phyloP scores from a whole-genome alignment of 306 rosid species.

The Medicago lupulina region DNA sequence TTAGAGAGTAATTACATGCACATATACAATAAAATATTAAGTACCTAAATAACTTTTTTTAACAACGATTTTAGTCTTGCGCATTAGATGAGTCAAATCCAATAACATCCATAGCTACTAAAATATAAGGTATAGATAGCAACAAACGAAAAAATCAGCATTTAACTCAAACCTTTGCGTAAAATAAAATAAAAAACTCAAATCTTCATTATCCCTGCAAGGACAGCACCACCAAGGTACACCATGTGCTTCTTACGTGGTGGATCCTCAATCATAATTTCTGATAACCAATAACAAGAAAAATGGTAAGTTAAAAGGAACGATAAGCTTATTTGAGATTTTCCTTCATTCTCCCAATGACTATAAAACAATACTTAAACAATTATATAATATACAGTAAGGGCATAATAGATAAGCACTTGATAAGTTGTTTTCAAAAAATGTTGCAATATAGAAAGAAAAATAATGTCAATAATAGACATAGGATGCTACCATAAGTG shows the following conservation, averaged over 20 bases:
- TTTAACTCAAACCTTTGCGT: slow-evolving; percentile 60
- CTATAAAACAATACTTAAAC: too few relatives aligned
- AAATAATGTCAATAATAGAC: slow-evolving; percentile 9
- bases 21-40: too few relatives aligned
- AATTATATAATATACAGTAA: too few relatives aligned
- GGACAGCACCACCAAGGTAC: slow-evolving; percentile 99
- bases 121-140: slow-evolving; percentile 23
- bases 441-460: slow-evolving; percentile 31
- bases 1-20: too few relatives aligned
- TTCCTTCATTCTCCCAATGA: too few relatives aligned
- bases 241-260: slow-evolving; percentile 99
- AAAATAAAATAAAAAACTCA: too few relatives aligned
- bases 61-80: neutral
- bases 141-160: slow-evolving; percentile 13
- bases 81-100: neutral
- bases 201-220: slow-evolving; percentile 99
- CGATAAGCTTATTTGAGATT: neutral
- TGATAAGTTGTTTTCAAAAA: neutral
- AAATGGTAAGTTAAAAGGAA: slow-evolving; percentile 6
- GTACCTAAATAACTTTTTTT: neutral
- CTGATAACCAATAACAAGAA: slow-evolving; percentile 51
- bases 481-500: neutral
- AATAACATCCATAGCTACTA: slow-evolving; percentile 23
- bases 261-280: slow-evolving; percentile 95
- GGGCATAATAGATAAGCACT: too few relatives aligned